These are phyloP conservation scores for Arthroderma uncinatum DNA, from an alignment of 2,329 filamentous ascomycete genomes.

Conservation along the genomic window DNA sequence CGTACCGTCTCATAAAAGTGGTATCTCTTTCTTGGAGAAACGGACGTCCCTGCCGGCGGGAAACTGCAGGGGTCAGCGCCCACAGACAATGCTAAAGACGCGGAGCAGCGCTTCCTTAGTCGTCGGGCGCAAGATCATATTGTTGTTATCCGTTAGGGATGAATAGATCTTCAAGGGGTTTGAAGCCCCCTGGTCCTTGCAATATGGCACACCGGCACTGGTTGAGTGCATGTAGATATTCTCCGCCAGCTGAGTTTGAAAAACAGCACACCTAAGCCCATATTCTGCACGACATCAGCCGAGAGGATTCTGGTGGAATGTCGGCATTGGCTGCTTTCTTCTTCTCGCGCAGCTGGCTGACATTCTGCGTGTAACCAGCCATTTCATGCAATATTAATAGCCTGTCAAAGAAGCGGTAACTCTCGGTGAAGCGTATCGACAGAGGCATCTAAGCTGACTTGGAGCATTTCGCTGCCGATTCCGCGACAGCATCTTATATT, in stretches of 20 bases:
- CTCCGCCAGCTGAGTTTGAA: background rate
- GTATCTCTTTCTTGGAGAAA: background rate
- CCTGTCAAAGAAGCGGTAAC: background rate
- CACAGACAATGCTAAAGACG: background rate
- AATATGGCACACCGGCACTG: background rate
- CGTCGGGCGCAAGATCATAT: too few species aligned
- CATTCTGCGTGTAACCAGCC: constrained; percentile 2
- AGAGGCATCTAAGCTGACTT: background rate
- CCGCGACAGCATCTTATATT: background rate
- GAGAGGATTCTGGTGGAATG: background rate
- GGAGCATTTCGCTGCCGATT: too few species aligned
- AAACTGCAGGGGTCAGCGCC: background rate
- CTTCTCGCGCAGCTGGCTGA: background rate
- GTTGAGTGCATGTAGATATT: background rate
- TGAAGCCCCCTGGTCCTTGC: background rate
- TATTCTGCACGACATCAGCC: background rate
- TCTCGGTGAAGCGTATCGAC: background rate
- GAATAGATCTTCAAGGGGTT: background rate
- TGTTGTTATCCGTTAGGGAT: too few species aligned
- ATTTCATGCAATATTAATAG: background rate
- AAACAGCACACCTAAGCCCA: background rate
- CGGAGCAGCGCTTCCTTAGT: too few species aligned
- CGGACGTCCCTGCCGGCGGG: background rate
- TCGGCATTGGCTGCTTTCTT: background rate
- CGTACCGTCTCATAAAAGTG: background rate